Conservation (phyloP, 345 rosid genomes). For the Eutrema heterophyllum region DNA sequence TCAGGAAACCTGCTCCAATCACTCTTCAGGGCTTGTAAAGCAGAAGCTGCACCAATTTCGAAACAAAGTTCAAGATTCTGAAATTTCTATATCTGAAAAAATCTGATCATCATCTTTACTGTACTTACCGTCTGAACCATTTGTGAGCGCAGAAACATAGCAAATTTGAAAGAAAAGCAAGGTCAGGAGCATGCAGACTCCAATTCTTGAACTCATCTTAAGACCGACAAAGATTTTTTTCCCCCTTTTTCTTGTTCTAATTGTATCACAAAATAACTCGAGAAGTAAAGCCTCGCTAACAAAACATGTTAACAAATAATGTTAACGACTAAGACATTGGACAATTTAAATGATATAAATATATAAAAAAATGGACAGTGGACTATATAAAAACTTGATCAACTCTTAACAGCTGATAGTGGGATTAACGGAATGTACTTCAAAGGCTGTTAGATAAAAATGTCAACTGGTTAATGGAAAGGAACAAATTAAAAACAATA, state of each 20-base stretch:
- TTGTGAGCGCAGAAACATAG: constrained; percentile 21
- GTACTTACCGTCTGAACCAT: constrained; percentile 6
- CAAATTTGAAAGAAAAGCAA: constrained; percentile 1
- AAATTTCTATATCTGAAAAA: background rate
- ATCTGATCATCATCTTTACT: background rate
- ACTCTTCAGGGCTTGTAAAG: constrained; percentile 34
- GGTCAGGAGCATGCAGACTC: constrained; percentile 28
- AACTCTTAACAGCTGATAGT: constrained; percentile 19
- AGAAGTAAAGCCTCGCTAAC: background rate
- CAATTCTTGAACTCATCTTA: constrained; percentile 36
- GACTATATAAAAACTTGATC: constrained; percentile 16
- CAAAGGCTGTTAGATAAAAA: background rate
- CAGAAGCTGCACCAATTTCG: constrained; percentile 36
- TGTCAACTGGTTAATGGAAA: background rate
- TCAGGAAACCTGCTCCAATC: constrained; percentile 50
- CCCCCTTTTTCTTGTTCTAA: background rate
- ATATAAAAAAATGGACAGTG: background rate
- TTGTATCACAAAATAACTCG: background rate
- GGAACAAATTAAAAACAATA: constrained; percentile 13
- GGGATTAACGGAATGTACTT: background rate
- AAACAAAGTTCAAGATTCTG: background rate
- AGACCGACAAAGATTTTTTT: background rate
- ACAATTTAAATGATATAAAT: background rate
- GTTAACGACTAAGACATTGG: constrained; percentile 14
- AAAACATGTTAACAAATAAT: constrained; percentile 13